phyloP scores from a whole-genome alignment of 768 basidiomycete genomes.

The Kondoa subrosea region DNA sequence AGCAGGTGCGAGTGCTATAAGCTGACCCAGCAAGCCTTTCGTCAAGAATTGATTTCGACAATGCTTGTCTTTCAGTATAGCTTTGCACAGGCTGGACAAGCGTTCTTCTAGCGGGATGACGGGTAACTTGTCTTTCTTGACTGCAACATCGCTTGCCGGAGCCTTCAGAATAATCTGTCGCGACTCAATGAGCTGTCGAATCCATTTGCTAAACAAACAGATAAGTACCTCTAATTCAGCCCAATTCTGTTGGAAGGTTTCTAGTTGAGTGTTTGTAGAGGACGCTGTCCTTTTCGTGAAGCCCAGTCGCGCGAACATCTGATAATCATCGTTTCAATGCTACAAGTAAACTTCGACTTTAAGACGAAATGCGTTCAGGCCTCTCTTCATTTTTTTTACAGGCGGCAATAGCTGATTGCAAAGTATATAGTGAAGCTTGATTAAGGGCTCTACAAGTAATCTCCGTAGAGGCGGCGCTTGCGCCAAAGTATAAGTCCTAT shows the following conservation, averaged over 20 bases:
- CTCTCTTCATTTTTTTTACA: no score
- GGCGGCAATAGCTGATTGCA: no score
- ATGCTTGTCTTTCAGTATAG: neutral
- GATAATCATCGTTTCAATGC: neutral
- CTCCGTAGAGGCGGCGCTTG: neutral
- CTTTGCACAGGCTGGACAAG: neutral
- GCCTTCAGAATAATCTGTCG: neutral
- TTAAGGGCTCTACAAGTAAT: neutral
- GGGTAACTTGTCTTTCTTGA: neutral
- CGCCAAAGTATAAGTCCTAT: neutral
- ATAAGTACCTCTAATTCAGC: neutral
- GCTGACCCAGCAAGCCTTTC: neutral
- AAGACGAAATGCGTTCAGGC: neutral
- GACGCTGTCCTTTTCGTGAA: neutral
- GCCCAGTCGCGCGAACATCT: neutral
- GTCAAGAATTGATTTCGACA: neutral
- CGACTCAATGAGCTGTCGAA: neutral
- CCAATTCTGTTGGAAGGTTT: neutral
- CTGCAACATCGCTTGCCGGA: neutral
- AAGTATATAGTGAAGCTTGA: neutral
- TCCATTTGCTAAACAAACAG: neutral
- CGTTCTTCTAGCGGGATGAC: neutral
- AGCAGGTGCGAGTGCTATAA: neutral
- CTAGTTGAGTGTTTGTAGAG: neutral
- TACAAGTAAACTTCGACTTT: neutral